Evolutionary conservation across 345 rosid genomes (phyloP).

Genomic region (Eucalyptus regnans): DNA sequence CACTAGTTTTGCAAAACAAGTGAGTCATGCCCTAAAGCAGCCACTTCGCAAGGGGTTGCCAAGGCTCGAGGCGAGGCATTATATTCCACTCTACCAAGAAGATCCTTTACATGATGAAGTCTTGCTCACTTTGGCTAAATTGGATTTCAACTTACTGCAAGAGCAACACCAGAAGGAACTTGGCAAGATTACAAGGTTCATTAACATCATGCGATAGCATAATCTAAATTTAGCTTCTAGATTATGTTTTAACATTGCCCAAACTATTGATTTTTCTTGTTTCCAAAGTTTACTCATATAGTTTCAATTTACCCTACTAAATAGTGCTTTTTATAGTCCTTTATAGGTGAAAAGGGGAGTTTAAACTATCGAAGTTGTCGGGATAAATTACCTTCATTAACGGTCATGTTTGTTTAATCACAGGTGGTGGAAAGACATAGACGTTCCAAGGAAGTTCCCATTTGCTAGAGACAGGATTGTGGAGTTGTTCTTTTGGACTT

Average conservation of each 20-base stretch:
- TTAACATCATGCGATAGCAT: background rate
- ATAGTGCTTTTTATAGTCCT: background rate
- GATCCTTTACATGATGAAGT: background rate
- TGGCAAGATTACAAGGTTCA: background rate
- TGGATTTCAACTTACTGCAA: slow-evolving; percentile 6
- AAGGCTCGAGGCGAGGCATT: background rate
- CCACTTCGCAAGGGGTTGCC: background rate
- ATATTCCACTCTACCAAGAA: background rate
- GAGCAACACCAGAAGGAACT: background rate
- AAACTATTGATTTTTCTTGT: background rate
- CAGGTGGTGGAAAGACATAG: background rate
- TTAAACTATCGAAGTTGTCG: background rate
- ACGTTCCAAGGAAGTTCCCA: background rate
- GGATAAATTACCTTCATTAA: background rate
- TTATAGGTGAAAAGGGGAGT: background rate
- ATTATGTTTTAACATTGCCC: background rate
- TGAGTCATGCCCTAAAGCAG: background rate
- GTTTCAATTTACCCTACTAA: background rate
- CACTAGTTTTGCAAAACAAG: background rate
- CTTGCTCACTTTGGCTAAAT: background rate
- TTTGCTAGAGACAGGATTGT: background rate
- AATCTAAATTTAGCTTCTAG: background rate
- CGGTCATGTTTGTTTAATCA: background rate
- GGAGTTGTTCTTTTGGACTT: background rate
- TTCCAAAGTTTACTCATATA: background rate